Evolutionary conservation across 208 protist species (phyloP), one percentile per base, ranked within the genome.

Genomic region (Angomonas deanei): DNA sequence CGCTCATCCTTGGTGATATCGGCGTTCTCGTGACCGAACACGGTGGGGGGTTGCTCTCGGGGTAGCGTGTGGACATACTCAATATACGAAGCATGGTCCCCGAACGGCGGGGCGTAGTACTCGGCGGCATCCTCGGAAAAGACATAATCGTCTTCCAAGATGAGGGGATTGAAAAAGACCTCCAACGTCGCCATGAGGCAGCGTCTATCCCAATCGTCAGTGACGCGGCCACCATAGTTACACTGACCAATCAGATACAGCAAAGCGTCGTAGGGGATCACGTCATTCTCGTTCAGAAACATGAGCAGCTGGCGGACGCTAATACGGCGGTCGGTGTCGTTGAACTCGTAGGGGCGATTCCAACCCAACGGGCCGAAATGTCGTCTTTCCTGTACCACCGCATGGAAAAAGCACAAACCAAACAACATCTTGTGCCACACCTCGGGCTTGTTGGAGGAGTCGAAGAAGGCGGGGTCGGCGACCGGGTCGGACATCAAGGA

Each of bases 291-390:
- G 34, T 97, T 86, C 39, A 98, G 71, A 69, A 98, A 97, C 92
- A 98, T 97, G 64, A 96, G 75, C 56, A 98, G 81, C 81, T 99
- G 97, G 15, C 88, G 89, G 50, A 97, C 78, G 70, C 86, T 97
- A 69, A 98, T 98, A 61, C 91, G 87, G 33, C 97, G 83, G 68
- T 98, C 97, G 4, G 90, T 96, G 69, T 98, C 94, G 77, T 98
- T 98, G 88, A 99, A 98, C 82, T 98, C 96, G 80, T 98, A 99
- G 31, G 93, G 82, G 42, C 96, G 94, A 79, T 98, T 98, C 92
- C 93, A 99, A 23, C 97, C 97, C 13, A 99, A 76, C 0, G 96
- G 83, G 27, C 97, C 97, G 82, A 98, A 98, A 64, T 95, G 92
- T 30, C 96, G 88, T 13, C 97, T 82, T 74, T 98, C 96, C 77